A percentile compares a stretch with the other conserved stretches of the same genome.
phyloP scores from a whole-genome alignment of 805 yeast genomes.

The Cephaloascus fragrans region DNA sequence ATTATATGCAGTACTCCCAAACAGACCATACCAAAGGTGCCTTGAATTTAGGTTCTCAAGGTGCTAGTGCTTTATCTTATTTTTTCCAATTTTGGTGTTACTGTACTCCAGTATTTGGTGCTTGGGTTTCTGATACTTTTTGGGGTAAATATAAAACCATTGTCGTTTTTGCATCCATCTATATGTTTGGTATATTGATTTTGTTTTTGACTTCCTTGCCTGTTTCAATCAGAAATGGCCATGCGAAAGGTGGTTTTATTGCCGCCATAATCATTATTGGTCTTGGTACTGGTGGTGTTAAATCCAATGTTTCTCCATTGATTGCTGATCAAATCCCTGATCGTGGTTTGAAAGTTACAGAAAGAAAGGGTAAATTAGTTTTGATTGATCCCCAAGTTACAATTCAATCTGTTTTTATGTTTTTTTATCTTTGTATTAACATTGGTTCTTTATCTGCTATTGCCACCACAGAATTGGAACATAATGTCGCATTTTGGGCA shows the following conservation, averaged over 20 bases:
- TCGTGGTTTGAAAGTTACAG: constrained; percentile 3
- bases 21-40: constrained; percentile 37
- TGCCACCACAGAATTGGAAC: constrained; percentile 69
- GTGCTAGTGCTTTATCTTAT: constrained; percentile 65
- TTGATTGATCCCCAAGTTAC: constrained; percentile 55
- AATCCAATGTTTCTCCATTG: constrained; percentile 65
- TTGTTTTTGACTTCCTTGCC: constrained; percentile 67
- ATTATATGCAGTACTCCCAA: constrained; percentile 56
- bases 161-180: constrained; percentile 46
- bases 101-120: constrained; percentile 71
- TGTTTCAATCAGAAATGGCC: constrained; percentile 32
- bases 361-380: constrained; percentile 6
- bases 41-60: constrained; percentile 46
- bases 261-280: constrained; percentile 54
- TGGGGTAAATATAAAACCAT: constrained; percentile 69
- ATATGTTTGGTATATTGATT: constrained; percentile 52
- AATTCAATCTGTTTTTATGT: constrained; percentile 64
- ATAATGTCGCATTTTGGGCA: constrained; percentile 59
- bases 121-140: constrained; percentile 64
- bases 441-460: constrained; percentile 66
- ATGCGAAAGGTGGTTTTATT: constrained; percentile 56
- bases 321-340: constrained; percentile 39
- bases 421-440: constrained; percentile 70
- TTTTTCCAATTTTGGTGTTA: constrained; percentile 80
- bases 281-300: constrained; percentile 74